Evolutionary conservation across 768 basidiomycete species (phyloP), one percentile per base, ranked within the genome.

Genomic region (Russula olivacea): DNA sequence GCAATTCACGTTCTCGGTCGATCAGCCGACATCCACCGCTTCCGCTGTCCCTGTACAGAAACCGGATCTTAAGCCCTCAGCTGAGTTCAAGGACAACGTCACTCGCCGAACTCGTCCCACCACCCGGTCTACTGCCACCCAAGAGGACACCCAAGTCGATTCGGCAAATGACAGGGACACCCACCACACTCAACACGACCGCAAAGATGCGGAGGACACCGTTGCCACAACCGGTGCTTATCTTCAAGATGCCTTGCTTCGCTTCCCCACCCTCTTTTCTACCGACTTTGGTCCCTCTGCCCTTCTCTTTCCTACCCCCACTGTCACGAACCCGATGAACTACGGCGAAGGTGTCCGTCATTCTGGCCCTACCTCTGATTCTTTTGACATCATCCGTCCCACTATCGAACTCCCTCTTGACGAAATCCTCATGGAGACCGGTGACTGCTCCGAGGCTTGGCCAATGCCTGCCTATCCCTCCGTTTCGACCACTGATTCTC

Each of bases 1-100:
- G 89, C 91, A 93, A 68, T 93, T 91, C 75, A 93, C 90, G 1
- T 93, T 93, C 74, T 87, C 87, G 68, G 80, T 92, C 68, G 91
- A 92, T 74, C 85, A 87, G 63, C 87, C 86, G 57, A 58, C 76
- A 17, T 78, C 81, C 1, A 71, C 81, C 23, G 72, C 72, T 17
- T 74, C 80, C 17, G 79, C 78, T 63, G 69, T 75, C 23, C 77
- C 77, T 25, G 81, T 81, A 66, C 80, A 82, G 69, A 88, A 87
- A 72, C 87, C 86, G 7, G 84, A 86, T 72, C 75, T 83, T 25
- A 84, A 83, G 69, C 87, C 86, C 7, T 85, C 84, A 19, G 74
- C 79, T 1, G 86, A 87, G 67, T 86, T 86, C 76, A 81, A 78
- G 69, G 84, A 84, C 75, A 78, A 64, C 59, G 69, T 68, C 61